phyloP scores from a whole-genome alignment of 169 alveolate genomes.

The Theileria annulata region DNA sequence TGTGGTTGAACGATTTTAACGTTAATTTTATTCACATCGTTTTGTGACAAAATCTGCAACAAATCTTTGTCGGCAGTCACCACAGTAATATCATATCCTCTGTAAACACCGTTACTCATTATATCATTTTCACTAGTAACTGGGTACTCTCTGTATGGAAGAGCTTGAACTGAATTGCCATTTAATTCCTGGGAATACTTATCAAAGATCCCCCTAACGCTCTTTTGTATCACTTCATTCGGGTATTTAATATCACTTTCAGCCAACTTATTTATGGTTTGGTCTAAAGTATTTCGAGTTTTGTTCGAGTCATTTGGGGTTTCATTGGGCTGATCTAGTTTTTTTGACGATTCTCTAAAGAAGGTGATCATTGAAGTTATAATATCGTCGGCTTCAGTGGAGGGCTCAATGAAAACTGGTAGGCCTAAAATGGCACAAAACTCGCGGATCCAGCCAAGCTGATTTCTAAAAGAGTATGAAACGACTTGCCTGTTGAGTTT shows the following conservation, averaged over 20 bases:
- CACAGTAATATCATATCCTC: slow-evolving; percentile 61
- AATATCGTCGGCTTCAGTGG: slow-evolving; percentile 77
- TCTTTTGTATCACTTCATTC: background rate
- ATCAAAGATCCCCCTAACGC: slow-evolving; percentile 56
- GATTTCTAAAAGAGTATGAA: slow-evolving; percentile 69
- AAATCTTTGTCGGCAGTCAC: slow-evolving; percentile 78
- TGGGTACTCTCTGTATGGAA: background rate
- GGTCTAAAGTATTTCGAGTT: too few species aligned
- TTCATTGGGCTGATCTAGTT: slow-evolving; percentile 3
- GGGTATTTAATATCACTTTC: background rate
- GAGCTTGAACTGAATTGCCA: background rate
- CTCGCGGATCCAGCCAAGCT: slow-evolving; percentile 70
- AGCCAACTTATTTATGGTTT: background rate
- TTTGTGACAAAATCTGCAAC: slow-evolving; percentile 65
- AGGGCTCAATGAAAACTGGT: slow-evolving; percentile 60
- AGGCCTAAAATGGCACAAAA: slow-evolving; percentile 75
- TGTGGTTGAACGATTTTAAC: slow-evolving; percentile 76
- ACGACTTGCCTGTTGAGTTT: slow-evolving; percentile 68
- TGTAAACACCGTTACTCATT: background rate
- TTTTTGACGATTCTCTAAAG: slow-evolving; percentile 42
- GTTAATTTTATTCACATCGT: slow-evolving; percentile 58
- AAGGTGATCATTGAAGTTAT: slow-evolving; percentile 67
- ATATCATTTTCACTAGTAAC: background rate
- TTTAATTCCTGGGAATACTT: slow-evolving; percentile 9
- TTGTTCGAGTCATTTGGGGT: too few species aligned